These are phyloP conservation scores for Amanita pallidorosea DNA, from an alignment of 768 basidiomycete species.

Conservation along the genomic window DNA sequence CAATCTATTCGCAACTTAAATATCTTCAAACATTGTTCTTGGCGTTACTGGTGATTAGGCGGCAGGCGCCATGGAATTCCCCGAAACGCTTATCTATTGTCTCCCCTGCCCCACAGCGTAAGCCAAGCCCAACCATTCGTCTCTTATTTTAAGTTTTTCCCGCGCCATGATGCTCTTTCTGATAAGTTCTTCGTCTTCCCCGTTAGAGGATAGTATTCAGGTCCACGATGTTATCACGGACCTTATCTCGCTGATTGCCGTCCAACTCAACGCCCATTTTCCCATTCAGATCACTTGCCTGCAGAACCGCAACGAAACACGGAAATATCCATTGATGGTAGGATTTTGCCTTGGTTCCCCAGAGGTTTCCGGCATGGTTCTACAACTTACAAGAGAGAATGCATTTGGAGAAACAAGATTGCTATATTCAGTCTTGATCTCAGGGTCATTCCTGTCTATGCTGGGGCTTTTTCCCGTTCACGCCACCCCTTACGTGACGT, in stretches of 20 bases:
- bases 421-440: conserved; percentile 76
- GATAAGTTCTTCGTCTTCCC: conserved; percentile 54
- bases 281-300: conserved; percentile 71
- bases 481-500: conserved; percentile 6
- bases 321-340: conserved; percentile 39
- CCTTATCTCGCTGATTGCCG: conserved; percentile 74
- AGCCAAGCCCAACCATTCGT: conserved; percentile 50
- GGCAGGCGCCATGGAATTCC: not conserved
- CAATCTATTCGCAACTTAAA: not conserved
- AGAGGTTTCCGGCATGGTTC: conserved; percentile 58
- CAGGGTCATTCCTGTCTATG: too few relatives aligned
- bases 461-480: too few relatives aligned
- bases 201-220: conserved; percentile 45
- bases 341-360: conserved; percentile 63
- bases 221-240: too few relatives aligned
- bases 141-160: not conserved
- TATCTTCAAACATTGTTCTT: not conserved
- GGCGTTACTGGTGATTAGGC: not conserved
- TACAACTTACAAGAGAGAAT: conserved; percentile 55
- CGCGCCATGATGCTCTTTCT: not conserved
- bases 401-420: conserved; percentile 59
- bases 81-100: conserved; percentile 49
- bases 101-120: conserved; percentile 36
- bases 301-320: conserved; percentile 31
- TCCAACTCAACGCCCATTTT: conserved; percentile 93